Conservation (phyloP, 2,329 filamentous ascomycete genomes). For the Aspergillus pseudotamarii region DNA sequence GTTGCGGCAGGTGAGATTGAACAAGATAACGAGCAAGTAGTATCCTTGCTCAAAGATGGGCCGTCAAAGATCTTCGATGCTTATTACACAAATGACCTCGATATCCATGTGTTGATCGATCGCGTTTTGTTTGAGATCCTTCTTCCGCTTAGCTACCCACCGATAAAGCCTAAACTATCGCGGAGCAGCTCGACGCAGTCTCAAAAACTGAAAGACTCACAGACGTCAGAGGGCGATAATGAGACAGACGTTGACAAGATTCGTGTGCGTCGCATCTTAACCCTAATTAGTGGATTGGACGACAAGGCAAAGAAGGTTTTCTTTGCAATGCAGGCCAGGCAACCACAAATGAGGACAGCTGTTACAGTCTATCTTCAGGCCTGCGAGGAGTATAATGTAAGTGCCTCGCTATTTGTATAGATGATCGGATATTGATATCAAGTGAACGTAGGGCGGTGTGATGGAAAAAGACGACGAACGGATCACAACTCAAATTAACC, state of each 20-base stretch:
- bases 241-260: constrained; percentile 60
- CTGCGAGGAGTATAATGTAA: constrained; percentile 82
- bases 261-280: constrained; percentile 79
- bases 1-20: constrained; percentile 86
- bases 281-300: constrained; percentile 78
- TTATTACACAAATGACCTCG: constrained; percentile 85
- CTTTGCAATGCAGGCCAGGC: constrained; percentile 79
- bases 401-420: constrained; percentile 13
- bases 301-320: constrained; percentile 80
- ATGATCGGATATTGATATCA: neutral
- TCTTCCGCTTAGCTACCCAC: constrained; percentile 85
- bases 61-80: constrained; percentile 84
- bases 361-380: constrained; percentile 75
- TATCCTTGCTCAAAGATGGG: constrained; percentile 74
- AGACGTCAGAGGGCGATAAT: constrained; percentile 38
- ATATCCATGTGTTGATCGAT: constrained; percentile 83
- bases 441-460: constrained; percentile 65
- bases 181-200: constrained; percentile 53
- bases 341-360: constrained; percentile 72
- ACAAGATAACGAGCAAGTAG: constrained; percentile 75
- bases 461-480: constrained; percentile 68
- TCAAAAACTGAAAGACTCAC: constrained; percentile 55
- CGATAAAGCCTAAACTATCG: constrained; percentile 59
- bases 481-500: constrained; percentile 69
- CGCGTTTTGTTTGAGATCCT: constrained; percentile 84